phyloP scores from a whole-genome alignment of 331 rosid genomes.

The Rhamnella rubrinervis region DNA sequence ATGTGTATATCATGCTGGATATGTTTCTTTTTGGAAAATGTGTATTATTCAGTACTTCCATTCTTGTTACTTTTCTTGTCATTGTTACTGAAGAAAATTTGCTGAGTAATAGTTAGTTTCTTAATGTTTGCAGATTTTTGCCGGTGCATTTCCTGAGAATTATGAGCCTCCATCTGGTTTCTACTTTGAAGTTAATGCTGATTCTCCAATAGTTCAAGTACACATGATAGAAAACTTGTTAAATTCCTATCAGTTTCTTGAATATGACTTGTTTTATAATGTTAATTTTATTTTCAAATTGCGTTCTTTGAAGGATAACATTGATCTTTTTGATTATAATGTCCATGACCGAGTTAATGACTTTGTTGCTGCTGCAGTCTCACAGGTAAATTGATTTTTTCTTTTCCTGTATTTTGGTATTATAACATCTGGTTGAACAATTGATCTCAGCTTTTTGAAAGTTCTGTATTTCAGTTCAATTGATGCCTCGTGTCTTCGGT shows the following conservation, averaged over 20 bases:
- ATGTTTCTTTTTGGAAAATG: neutral
- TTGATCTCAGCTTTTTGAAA: neutral
- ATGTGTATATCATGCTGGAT: neutral
- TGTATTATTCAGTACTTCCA: neutral
- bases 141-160: constrained; percentile 88
- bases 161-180: constrained; percentile 90
- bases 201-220: constrained; percentile 83
- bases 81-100: constrained; percentile 9
- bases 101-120: constrained; percentile 1
- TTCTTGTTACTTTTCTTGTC: constrained; percentile 3
- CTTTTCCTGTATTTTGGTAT: neutral
- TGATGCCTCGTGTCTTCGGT: too few species aligned
- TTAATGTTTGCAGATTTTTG: constrained; percentile 55
- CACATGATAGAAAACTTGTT: constrained; percentile 18
- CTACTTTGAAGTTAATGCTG: constrained; percentile 82
- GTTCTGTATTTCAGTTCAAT: too few species aligned
- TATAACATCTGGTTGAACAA: neutral
- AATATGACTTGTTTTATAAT: constrained; percentile 17
- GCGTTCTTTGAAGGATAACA: constrained; percentile 58
- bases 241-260: constrained; percentile 3
- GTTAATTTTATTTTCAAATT: constrained; percentile 4
- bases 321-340: constrained; percentile 78
- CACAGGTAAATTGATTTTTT: constrained; percentile 59
- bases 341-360: constrained; percentile 80
- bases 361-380: constrained; percentile 84